Percentiles rank a stretch among this genome's conserved stretches.
These are phyloP conservation scores for Metarhizium sp. DNA, from an alignment of 2,329 filamentous ascomycete species.

Conservation along the genomic window DNA sequence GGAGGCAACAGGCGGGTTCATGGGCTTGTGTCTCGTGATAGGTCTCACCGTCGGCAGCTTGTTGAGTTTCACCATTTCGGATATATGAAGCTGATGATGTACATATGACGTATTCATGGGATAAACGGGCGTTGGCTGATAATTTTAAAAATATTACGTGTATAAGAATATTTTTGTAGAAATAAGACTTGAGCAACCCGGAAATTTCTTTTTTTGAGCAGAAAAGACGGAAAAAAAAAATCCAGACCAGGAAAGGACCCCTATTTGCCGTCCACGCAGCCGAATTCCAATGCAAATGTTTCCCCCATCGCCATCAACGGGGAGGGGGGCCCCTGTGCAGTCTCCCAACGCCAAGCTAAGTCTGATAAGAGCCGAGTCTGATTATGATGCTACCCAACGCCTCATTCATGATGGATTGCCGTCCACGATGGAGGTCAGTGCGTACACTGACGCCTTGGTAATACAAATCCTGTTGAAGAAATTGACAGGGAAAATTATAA, in stretches of 20 bases:
- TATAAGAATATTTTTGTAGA: not conserved
- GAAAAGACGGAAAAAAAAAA: not conserved
- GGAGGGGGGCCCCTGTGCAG: not conserved
- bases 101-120: not conserved
- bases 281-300: not conserved
- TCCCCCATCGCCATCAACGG: not conserved
- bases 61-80: slow-evolving; percentile 68
- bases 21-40: slow-evolving; percentile 81
- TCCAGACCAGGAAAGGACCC: not conserved
- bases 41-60: slow-evolving; percentile 81
- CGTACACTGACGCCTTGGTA: not conserved
- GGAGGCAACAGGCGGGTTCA: slow-evolving; percentile 86
- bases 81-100: slow-evolving; percentile 12
- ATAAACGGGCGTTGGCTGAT: not conserved
- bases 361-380: not conserved
- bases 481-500: not conserved
- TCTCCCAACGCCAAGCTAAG: not conserved
- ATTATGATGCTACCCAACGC: slow-evolving; percentile 3
- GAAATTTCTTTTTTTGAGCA: too few species aligned
- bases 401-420: not conserved
- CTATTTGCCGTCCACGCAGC: not conserved
- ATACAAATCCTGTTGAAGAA: not conserved
- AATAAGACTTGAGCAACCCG: not conserved
- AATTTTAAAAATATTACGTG: not conserved
- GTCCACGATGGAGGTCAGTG: not conserved